Evolutionary conservation across 768 basidiomycete genomes (phyloP).

Genomic region (Phanerochaete carnosa): DNA sequence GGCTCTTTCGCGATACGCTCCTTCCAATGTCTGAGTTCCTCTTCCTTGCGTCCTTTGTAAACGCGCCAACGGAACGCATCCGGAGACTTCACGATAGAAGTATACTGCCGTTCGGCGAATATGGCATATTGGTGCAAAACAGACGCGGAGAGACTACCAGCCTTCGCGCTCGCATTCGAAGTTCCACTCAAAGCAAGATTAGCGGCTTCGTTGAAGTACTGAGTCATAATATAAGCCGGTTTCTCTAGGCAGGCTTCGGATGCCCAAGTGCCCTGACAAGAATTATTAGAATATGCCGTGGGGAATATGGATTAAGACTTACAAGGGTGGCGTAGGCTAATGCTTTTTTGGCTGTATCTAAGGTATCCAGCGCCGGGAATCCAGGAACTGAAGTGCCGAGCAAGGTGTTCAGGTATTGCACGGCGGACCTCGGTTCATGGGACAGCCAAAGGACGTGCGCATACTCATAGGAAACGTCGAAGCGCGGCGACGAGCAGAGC

Average conservation of each 20-base stretch:
- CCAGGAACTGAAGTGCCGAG: constrained; percentile 1
- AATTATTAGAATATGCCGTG: not conserved
- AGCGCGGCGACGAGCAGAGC: constrained; percentile 44
- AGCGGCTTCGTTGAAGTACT: constrained; percentile 70
- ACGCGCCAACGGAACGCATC: constrained; percentile 67
- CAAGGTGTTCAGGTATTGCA: constrained; percentile 60
- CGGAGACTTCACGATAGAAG: constrained; percentile 62
- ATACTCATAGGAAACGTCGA: constrained; percentile 74
- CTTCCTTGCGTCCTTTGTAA: constrained; percentile 68
- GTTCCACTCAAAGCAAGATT: constrained; percentile 22
- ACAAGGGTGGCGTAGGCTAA: constrained; percentile 4
- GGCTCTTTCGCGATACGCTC: constrained; percentile 26
- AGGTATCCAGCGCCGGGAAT: constrained; percentile 10
- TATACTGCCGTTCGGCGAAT: constrained; percentile 89
- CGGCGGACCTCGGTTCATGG: constrained; percentile 80
- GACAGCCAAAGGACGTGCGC: constrained; percentile 89
- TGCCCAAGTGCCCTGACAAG: constrained; percentile 80
- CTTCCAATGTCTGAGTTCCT: constrained; percentile 60
- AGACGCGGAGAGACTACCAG: constrained; percentile 19
- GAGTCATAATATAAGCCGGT: constrained; percentile 61
- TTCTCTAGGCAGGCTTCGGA: constrained; percentile 83
- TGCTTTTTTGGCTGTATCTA: not conserved
- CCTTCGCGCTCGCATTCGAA: not conserved
- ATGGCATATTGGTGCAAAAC: constrained; percentile 81
- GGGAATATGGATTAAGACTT: not conserved